phyloP scores from a whole-genome alignment of 192 early-diverging fungal genomes.

The Neocallimastix lanati region DNA sequence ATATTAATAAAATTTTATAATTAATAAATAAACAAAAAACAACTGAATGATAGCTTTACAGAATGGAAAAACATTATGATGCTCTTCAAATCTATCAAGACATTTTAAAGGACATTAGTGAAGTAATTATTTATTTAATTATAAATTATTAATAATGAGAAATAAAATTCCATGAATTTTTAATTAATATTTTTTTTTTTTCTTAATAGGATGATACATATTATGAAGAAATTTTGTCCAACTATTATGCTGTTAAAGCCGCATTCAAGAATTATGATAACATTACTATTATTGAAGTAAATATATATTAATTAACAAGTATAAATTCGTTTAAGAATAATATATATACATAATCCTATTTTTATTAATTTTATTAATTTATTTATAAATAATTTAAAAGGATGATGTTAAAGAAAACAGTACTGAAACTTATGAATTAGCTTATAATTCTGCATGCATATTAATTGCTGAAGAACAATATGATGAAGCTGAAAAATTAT shows the following conservation, averaged over 20 bases:
- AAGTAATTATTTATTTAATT: background rate
- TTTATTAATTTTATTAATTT: background rate
- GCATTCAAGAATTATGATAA: slow-evolving; percentile 7
- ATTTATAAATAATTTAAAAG: background rate
- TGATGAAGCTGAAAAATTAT: slow-evolving; percentile 21
- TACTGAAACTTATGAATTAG: slow-evolving; percentile 35
- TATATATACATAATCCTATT: background rate
- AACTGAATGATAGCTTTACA: slow-evolving; percentile 15
- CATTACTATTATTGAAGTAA: background rate
- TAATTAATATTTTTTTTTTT: too few species aligned
- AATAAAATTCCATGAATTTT: too few species aligned
- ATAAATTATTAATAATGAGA: too few species aligned
- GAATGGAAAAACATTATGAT: slow-evolving; percentile 29
- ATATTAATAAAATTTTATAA: too few species aligned
- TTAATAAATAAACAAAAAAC: too few species aligned
- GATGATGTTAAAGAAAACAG: slow-evolving; percentile 10
- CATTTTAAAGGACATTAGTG: slow-evolving; percentile 16
- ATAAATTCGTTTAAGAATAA: too few species aligned
- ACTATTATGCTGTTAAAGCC: slow-evolving; percentile 28
- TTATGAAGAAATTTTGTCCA: slow-evolving; percentile 27
- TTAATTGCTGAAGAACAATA: slow-evolving; percentile 30
- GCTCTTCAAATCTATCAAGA: slow-evolving; percentile 17
- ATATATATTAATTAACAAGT: background rate
- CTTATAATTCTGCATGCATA: slow-evolving; percentile 45
- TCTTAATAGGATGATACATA: slow-evolving; percentile 10